Evolutionary conservation across 371 early-diverging fungal genomes (phyloP), one percentile per base, ranked within the genome.

Genomic region (Basidiobolus meristosporus): DNA sequence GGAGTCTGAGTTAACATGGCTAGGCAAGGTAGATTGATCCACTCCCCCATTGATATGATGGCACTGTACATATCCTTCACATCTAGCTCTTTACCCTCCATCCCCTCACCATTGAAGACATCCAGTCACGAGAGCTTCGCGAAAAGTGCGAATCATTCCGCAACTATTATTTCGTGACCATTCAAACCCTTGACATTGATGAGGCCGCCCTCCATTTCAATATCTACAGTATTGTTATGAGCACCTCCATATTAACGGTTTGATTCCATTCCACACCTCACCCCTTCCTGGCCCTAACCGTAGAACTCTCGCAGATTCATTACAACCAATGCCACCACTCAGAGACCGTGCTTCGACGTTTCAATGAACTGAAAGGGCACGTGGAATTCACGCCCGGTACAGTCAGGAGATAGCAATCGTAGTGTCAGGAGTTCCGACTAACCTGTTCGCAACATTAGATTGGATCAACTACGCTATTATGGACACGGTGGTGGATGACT

Each of bases 61-160:
- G n/a, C n/a, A n/a, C n/a, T n/a, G n/a, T n/a, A n/a, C n/a, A n/a
- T n/a, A n/a, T n/a, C n/a, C n/a, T n/a, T n/a, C n/a, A n/a, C n/a
- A n/a, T n/a, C n/a, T n/a, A 67, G 57, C 57, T 68, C 4, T 80
- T 82, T 38, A 59, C 58, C 40, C 73, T 93, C 22, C 95, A 93
- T 47, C 89, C 95, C 15, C 53, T 93, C 34, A 90, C 91, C 0
- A 68, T 69, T 17, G 91, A 93, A 59, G 95, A 90, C 45, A 84
- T 93, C 41, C 70, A 73, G 47, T 82, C 80, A 39, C 77, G 89
- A 49, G 93, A 92, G 35, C 72, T 68, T 20, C 68, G 93, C 3
- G 92, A 91, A 52, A 95, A 95, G 50, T 87, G 86, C 48, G 92
- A 92, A 50, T 68, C 82, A 12, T 90, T 87, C 43, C 57, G 70